These are phyloP conservation scores for Debaryomyces sp. DNA, from an alignment of 1,139 yeast species.

Conservation along the genomic window DNA sequence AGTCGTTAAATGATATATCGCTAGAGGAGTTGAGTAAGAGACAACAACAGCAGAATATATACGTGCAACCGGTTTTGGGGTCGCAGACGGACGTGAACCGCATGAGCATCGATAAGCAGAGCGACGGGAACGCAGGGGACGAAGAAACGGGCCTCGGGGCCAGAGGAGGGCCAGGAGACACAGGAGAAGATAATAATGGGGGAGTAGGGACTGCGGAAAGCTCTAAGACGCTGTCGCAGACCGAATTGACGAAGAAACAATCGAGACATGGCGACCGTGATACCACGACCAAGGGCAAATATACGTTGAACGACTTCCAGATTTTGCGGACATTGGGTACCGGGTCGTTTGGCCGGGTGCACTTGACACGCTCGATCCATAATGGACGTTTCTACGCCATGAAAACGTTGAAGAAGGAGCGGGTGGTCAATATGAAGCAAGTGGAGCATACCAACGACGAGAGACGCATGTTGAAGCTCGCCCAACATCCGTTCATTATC, in stretches of 20 bases:
- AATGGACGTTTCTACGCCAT: conserved; percentile 92
- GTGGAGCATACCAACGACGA: conserved; percentile 97
- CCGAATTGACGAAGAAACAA: conserved; percentile 6
- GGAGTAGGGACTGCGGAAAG: no score
- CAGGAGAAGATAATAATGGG: neutral
- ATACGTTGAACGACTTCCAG: conserved; percentile 82
- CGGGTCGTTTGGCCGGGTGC: conserved; percentile 96
- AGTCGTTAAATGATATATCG: conserved; percentile 20
- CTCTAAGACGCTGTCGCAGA: neutral
- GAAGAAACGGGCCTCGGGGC: neutral
- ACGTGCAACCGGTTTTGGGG: conserved; percentile 17
- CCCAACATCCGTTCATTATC: conserved; percentile 90
- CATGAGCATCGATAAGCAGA: conserved; percentile 3
- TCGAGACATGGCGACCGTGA: conserved; percentile 28
- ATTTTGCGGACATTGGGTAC: conserved; percentile 93
- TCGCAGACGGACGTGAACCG: conserved; percentile 1
- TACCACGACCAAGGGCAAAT: conserved; percentile 82
- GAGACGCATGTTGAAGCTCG: conserved; percentile 86
- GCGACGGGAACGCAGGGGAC: neutral
- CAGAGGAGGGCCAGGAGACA: conserved; percentile 4
- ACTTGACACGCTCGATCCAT: conserved; percentile 86
- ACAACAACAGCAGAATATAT: conserved; percentile 21
- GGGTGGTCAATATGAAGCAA: conserved; percentile 93
- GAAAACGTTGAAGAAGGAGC: conserved; percentile 84
- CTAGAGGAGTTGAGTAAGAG: conserved; percentile 19